Conservation (phyloP, 345 rosid species). For the Lepidium aucheri region DNA sequence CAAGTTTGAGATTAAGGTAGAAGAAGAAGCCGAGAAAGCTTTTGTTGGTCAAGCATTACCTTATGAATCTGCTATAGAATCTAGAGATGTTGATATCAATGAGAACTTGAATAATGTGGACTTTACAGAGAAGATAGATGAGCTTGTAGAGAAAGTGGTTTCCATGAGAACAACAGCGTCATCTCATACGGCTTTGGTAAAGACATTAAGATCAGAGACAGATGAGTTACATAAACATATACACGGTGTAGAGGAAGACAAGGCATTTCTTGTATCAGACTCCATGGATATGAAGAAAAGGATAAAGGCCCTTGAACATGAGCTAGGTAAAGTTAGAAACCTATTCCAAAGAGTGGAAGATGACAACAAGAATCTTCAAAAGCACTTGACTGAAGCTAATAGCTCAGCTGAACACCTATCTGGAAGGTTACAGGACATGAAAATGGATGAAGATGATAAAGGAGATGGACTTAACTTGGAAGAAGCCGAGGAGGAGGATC, state of each 20-base stretch:
- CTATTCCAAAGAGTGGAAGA: slow-evolving; percentile 40
- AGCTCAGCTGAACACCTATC: slow-evolving; percentile 41
- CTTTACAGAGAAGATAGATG: slow-evolving; percentile 59
- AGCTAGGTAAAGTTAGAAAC: slow-evolving; percentile 39
- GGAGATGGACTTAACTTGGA: neutral
- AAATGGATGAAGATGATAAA: slow-evolving; percentile 36
- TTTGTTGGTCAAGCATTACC: neutral
- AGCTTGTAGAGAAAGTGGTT: slow-evolving; percentile 63
- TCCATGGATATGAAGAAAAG: slow-evolving; percentile 36
- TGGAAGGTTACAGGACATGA: slow-evolving; percentile 36
- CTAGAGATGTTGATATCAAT: slow-evolving; percentile 17
- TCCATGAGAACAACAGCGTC: slow-evolving; percentile 44
- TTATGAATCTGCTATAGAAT: slow-evolving; percentile 16
- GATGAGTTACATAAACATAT: slow-evolving; percentile 44
- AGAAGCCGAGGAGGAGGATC: slow-evolving; percentile 10
- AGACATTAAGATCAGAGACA: slow-evolving; percentile 49
- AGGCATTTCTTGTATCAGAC: slow-evolving; percentile 38
- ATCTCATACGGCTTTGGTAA: slow-evolving; percentile 53
- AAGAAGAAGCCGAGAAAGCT: slow-evolving; percentile 4
- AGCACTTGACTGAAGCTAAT: slow-evolving; percentile 42
- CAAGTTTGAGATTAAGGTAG: slow-evolving; percentile 25
- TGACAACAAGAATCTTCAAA: slow-evolving; percentile 38
- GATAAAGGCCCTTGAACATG: slow-evolving; percentile 50
- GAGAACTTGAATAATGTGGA: slow-evolving; percentile 22
- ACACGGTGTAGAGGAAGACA: slow-evolving; percentile 49